Evolutionary conservation across 176 grass and related monocot species (phyloP).

Genomic region (Ananas comosus): DNA sequence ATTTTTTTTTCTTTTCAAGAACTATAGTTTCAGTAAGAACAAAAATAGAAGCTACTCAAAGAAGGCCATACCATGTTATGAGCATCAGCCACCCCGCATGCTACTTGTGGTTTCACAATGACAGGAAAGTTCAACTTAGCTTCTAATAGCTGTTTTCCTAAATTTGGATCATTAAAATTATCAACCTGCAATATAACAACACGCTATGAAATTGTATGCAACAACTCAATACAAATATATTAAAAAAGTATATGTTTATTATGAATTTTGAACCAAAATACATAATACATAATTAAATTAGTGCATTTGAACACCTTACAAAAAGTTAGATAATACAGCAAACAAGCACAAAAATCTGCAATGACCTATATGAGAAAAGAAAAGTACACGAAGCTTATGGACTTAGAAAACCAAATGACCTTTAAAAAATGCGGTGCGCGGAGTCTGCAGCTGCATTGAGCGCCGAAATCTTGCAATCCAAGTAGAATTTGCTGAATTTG

Average conservation of each 20-base stretch:
- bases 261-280: background rate
- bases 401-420: slow-evolving; percentile 27
- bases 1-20: too few species aligned
- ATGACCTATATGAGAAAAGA: background rate
- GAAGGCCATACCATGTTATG: slow-evolving; percentile 76
- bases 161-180: slow-evolving; percentile 42
- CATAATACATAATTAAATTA: too few species aligned
- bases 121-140: slow-evolving; percentile 74
- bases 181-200: slow-evolving; percentile 39
- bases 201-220: background rate
- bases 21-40: background rate
- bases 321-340: too few species aligned
- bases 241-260: background rate
- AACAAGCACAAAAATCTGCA: too few species aligned
- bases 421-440: slow-evolving; percentile 68
- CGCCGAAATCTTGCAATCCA: slow-evolving; percentile 44
- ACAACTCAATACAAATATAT: background rate
- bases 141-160: slow-evolving; percentile 45
- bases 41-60: slow-evolving; percentile 12
- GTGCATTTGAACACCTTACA: too few species aligned
- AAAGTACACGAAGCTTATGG: background rate
- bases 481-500: slow-evolving; percentile 79
- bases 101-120: slow-evolving; percentile 95
- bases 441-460: slow-evolving; percentile 38
- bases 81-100: slow-evolving; percentile 87